Evolutionary conservation across 1,284 basidiomycete species (phyloP).

Genomic region (Apiotrichum veenhuisii): DNA sequence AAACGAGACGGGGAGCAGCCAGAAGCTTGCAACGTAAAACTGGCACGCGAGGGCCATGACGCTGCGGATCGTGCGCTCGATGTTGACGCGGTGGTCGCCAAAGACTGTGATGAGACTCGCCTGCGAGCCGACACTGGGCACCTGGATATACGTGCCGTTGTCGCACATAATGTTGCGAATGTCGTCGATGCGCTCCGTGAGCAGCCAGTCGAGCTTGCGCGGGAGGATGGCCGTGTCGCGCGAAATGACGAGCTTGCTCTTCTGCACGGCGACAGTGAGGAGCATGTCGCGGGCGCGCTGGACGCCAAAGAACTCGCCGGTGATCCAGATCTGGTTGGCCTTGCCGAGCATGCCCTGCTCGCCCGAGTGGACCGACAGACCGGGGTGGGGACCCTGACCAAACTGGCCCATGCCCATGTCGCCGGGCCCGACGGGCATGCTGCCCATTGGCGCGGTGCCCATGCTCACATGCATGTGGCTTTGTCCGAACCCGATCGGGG

Average conservation of each 20-base stretch:
- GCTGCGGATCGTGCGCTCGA: constrained; percentile 88
- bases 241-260: constrained; percentile 89
- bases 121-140: constrained; percentile 68
- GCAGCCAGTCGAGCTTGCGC: constrained; percentile 96
- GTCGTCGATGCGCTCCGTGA: constrained; percentile 86
- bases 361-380: constrained; percentile 41
- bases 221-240: constrained; percentile 90
- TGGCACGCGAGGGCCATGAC: constrained; percentile 95
- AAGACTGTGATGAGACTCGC: constrained; percentile 89
- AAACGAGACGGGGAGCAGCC: constrained; percentile 89
- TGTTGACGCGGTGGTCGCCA: constrained; percentile 90
- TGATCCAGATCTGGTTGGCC: constrained; percentile 84
- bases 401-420: constrained; percentile 36
- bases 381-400: constrained; percentile 36
- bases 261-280: constrained; percentile 76
- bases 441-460: constrained; percentile 35
- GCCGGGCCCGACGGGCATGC: constrained; percentile 18
- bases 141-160: constrained; percentile 92
- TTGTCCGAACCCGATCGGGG: constrained; percentile 26
- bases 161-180: constrained; percentile 89
- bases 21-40: constrained; percentile 93
- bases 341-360: constrained; percentile 53
- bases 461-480: constrained; percentile 41
- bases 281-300: constrained; percentile 94
- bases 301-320: constrained; percentile 95